Percentiles rank a stretch among this genome's conserved stretches.
Evolutionary conservation across 2,329 filamentous ascomycete genomes (phyloP).

Genomic region (Parastagonospora nodorum): DNA sequence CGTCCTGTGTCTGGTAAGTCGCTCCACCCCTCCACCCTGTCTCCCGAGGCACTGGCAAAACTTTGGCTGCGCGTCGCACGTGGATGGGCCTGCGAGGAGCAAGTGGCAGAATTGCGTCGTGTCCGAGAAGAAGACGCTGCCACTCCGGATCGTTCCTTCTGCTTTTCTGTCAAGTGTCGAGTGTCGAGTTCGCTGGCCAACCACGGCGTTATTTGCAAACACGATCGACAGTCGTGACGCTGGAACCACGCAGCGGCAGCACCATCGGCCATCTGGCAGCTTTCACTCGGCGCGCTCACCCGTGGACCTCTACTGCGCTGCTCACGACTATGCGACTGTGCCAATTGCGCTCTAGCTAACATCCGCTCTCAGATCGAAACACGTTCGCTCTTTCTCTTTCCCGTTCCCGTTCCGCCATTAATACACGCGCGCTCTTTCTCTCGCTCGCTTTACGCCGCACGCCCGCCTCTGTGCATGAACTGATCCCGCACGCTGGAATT

Average conservation of each 20-base stretch:
- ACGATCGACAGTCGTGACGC: background rate
- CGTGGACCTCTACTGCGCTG: no score
- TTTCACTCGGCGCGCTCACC: background rate
- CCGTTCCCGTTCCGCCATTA: background rate
- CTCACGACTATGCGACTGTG: background rate
- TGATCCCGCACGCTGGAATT: constrained; percentile 15
- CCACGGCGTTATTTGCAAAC: background rate
- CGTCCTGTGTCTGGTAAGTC: constrained; percentile 22
- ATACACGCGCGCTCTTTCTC: constrained; percentile 3
- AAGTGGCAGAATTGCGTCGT: background rate
- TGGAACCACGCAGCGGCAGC: background rate
- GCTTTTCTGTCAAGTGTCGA: no score
- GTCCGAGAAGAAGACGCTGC: background rate
- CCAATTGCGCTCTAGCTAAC: constrained; percentile 11
- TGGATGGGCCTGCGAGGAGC: no score
- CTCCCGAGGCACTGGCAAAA: constrained; percentile 9
- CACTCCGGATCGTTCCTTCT: background rate
- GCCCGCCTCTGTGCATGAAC: constrained; percentile 24
- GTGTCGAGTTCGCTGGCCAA: background rate
- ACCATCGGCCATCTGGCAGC: background rate
- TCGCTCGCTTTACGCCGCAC: constrained; percentile 1
- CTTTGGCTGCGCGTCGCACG: background rate
- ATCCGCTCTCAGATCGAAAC: constrained; percentile 3
- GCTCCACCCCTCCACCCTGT: constrained; percentile 7
- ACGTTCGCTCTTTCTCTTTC: constrained; percentile 6